Evolutionary conservation across 169 alveolate species (phyloP).

Genomic region (Plasmodium coatneyi): DNA sequence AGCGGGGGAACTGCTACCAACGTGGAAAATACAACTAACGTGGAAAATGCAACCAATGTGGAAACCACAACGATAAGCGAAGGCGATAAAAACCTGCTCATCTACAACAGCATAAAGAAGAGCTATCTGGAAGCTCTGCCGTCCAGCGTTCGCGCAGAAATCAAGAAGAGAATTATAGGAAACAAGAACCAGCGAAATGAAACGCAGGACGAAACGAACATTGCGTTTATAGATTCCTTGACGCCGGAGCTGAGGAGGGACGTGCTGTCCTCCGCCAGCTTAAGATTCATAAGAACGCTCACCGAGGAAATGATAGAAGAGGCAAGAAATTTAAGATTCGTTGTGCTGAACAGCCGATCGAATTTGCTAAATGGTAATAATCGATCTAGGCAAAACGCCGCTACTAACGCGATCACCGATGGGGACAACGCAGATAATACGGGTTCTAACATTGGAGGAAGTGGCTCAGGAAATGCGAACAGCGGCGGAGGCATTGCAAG

Average conservation of each 20-base stretch:
- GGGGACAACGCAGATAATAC: background rate
- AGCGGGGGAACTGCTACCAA: background rate
- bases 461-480: background rate
- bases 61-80: background rate
- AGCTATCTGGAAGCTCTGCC: conserved; percentile 69
- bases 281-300: conserved; percentile 80
- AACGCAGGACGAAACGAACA: conserved; percentile 81
- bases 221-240: conserved; percentile 83
- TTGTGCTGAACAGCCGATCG: conserved; percentile 19
- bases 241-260: conserved; percentile 86
- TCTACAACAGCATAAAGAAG: conserved; percentile 67
- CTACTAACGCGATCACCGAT: background rate
- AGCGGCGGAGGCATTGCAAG: background rate
- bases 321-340: conserved; percentile 79
- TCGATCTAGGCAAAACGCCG: background rate
- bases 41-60: background rate
- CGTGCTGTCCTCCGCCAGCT: conserved; percentile 82
- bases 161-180: conserved; percentile 68
- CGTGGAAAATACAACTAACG: background rate
- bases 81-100: conserved; percentile 12
- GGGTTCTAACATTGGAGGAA: background rate
- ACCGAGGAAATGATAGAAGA: conserved; percentile 85
- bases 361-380: background rate
- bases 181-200: conserved; percentile 49
- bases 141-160: conserved; percentile 49